These are phyloP conservation scores for Phaeosphaeria sp. DNA, from an alignment of 2,329 filamentous ascomycete species.

Conservation along the genomic window DNA sequence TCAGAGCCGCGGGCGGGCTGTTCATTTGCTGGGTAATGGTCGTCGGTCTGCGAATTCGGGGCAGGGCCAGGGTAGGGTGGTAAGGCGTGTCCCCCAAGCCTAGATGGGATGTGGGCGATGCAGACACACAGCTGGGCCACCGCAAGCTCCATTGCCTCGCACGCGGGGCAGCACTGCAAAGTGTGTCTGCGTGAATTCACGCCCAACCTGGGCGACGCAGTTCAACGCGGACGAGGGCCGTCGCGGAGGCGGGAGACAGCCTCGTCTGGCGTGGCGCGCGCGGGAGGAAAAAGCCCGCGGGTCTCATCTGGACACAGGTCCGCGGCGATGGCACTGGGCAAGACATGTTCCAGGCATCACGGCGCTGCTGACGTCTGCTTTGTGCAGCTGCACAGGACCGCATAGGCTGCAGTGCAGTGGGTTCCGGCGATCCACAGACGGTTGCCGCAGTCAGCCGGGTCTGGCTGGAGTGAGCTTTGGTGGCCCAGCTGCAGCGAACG, in stretches of 20 bases:
- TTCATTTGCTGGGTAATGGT: slow-evolving; percentile 6
- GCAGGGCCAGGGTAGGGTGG: not conserved
- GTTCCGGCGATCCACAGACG: not conserved
- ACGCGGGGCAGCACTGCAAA: no score
- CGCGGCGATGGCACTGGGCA: slow-evolving; percentile 20
- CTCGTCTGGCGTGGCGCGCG: slow-evolving; percentile 17
- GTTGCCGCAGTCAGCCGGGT: slow-evolving; percentile 15
- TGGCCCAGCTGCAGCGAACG: slow-evolving; percentile 25
- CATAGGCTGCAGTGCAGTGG: slow-evolving; percentile 8
- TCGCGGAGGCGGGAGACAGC: slow-evolving; percentile 11
- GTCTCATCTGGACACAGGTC: slow-evolving; percentile 10
- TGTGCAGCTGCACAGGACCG: slow-evolving; percentile 13
- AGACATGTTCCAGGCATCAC: slow-evolving; percentile 16
- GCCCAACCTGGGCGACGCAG: slow-evolving; percentile 8
- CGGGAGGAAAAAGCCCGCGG: slow-evolving; percentile 11
- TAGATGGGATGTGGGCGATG: not conserved
- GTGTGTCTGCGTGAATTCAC: slow-evolving; percentile 3
- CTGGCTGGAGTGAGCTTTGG: not conserved
- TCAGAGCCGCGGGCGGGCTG: not conserved
- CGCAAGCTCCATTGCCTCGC: not conserved
- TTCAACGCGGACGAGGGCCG: slow-evolving; percentile 1
- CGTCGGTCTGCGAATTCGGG: not conserved
- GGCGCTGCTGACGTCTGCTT: slow-evolving; percentile 9
- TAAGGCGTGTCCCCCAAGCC: not conserved
- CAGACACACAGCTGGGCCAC: not conserved